Base-by-base conservation (phyloP, 2,329 filamentous ascomycete species). In the Penicillium paneum region DNA sequence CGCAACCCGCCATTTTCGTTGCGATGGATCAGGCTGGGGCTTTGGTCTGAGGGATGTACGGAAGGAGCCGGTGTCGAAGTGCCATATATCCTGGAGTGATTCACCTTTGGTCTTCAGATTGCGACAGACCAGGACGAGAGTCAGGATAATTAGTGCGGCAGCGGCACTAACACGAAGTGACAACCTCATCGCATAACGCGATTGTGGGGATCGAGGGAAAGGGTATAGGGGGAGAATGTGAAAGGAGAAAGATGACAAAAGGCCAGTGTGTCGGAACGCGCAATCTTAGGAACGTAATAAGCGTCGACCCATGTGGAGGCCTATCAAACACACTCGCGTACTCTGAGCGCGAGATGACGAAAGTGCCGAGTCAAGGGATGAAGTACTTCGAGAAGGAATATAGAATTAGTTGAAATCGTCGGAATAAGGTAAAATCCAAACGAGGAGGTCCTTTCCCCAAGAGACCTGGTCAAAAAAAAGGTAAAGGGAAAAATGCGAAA, bases 61-160 rank as follows among this genome's bases (percentile, higher is more conserved):
- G 55, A 63, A 63, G 3, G 57, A 58, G 35, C 62, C 57, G 8
- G 58, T 59, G 32, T 64, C 64, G 57, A 66, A 68, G 29, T 57
- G 62, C 67, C 64, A 70, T 57, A 67, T 59, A 13, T 63, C 61
- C 38, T 57, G 58, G n/a, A 66, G 58, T 13, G 50, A 56, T 44
- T 59, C 55, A 38, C 53, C 51, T 46, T 64, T 54, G 44, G 56
- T 34, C 40, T 61, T 57, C 47, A 67, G 43, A 31, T 63, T 62
- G 54, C 66, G 64, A 48, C 64, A 66, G 51, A 71, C 52, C 24
- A 71, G 55, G 56, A 69, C 31, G 36, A 71, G 55, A 49, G 62
- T 48, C 54, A 69, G 32, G 58, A 71, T 60, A 48, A 71, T 63
- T 45, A 71, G 64, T 58, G 61, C 65, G 50, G 66, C 64, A 53